These are phyloP conservation scores for Plasmopara viticola DNA, from an alignment of 352 stramenopile species.

Conservation along the genomic window DNA sequence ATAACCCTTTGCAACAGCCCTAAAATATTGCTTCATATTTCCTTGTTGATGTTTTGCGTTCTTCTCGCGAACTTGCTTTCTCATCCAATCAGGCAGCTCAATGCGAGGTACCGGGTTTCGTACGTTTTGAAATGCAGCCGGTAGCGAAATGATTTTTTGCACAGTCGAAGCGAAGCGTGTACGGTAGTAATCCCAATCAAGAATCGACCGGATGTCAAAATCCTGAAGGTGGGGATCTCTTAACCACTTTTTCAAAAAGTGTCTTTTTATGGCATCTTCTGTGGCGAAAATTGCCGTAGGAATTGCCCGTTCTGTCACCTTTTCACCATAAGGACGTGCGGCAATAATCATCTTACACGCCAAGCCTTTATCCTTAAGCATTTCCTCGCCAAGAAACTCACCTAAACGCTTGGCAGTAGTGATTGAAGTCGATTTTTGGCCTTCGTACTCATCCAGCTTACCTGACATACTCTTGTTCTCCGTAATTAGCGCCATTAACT, in stretches of 20 bases:
- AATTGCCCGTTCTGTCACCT: constrained; percentile 97
- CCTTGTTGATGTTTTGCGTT: constrained; percentile 71
- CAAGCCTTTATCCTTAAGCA: constrained; percentile 97
- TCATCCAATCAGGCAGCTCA: constrained; percentile 95
- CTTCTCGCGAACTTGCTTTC: constrained; percentile 89
- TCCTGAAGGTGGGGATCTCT: constrained; percentile 89
- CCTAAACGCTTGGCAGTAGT: constrained; percentile 95
- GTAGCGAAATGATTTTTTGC: constrained; percentile 99
- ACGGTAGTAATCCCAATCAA: constrained; percentile 99
- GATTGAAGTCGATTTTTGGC: constrained; percentile 96
- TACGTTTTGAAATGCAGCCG: constrained; percentile 96
- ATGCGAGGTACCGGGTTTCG: constrained; percentile 95
- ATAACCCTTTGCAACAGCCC: constrained; percentile 20
- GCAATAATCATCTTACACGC: constrained; percentile 99
- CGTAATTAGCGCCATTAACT: constrained; percentile 97
- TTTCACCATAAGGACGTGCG: constrained; percentile 85
- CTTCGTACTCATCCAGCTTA: constrained; percentile 95
- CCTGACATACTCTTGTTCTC: constrained; percentile 98
- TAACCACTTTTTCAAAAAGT: constrained; percentile 98
- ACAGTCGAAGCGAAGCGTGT: constrained; percentile 85
- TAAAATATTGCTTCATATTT: constrained; percentile 90
- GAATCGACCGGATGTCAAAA: constrained; percentile 90
- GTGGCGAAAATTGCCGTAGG: constrained; percentile 97
- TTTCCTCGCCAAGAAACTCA: constrained; percentile 97
- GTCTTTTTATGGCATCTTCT: constrained; percentile 90